These are phyloP conservation scores for Chaetoscypha palmicola DNA, from an alignment of 2,329 filamentous ascomycete species.

Conservation along the genomic window DNA sequence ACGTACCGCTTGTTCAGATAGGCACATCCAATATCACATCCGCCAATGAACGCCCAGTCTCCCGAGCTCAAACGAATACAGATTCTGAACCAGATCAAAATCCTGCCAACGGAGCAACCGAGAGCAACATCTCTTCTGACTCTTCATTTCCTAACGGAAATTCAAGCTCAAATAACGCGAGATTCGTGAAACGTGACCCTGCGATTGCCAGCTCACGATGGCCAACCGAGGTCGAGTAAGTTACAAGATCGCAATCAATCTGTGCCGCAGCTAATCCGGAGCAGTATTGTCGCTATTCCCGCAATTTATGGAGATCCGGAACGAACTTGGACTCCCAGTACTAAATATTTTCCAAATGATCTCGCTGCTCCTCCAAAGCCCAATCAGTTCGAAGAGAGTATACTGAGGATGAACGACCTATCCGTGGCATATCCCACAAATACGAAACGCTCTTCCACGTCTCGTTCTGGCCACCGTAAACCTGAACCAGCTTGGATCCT, in stretches of 20 bases:
- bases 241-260: too few species aligned
- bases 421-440: neutral
- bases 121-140: too few species aligned
- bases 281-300: constrained; percentile 4
- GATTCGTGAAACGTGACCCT: constrained; percentile 5
- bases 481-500: constrained; percentile 1
- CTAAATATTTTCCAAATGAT: constrained; percentile 3
- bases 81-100: too few species aligned
- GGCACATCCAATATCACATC: neutral
- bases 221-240: constrained; percentile 4
- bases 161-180: neutral
- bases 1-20: neutral
- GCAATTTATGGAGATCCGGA: constrained; percentile 6
- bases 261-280: neutral
- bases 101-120: too few species aligned
- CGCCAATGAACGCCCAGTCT: neutral
- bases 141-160: neutral
- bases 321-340: constrained; percentile 1
- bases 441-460: neutral
- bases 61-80: too few species aligned
- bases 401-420: neutral
- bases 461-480: neutral
- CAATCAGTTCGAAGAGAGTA: neutral
- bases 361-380: neutral
- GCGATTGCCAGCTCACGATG: neutral